Evolutionary conservation across 1,139 yeast genomes (phyloP), one percentile per base, ranked within the genome.

Genomic region (Meyerozyma smithsonii): DNA sequence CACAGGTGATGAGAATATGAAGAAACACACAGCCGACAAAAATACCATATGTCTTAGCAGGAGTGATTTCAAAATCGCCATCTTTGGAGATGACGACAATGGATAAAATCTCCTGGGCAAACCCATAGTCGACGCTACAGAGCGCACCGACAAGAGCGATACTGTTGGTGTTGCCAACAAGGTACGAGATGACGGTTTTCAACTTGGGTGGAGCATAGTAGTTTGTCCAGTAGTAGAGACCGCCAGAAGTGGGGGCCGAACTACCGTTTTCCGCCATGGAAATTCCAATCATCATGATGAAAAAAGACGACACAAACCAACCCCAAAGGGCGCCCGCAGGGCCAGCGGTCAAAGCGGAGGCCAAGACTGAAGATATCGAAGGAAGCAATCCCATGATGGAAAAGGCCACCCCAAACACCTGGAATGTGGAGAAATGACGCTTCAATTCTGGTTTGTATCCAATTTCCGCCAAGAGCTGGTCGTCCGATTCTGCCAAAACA

Each of bases 161-260:
- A 5, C 81, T 69, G 55, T 79, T 79, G 20, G 80, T 66, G 48
- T 75, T 70, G 3, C 85, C 85, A 47, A 83, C 77, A 39, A 83
- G 52, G 50, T 70, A 80, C 20, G 81, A 72, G 8, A 76, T 63
- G 61, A 52, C 68, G 60, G 55, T 51, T 43, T 49, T 52, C 36
- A 43, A 36, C 17, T 38, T 17, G 26, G 52, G 35, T 54, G 84
- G 67, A 37, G 66, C 58, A 47, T 61, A 67, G 47, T 62, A 66
- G 43, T 63, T 65, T 3, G 79, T 56, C 74, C 80, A 61, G 58
- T 78, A 80, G 56, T 80, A 81, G 51, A 81, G 64, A 6, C 88
- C 89, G 42, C 89, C 88, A 17, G 82, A 72, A 3, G 89, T 81
- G 38, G 89, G 89, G 55, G 79, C 76, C n/a, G 85, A 74, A 23